Evolutionary conservation across 2,329 filamentous ascomycete genomes (phyloP).

Genomic region (Talaromyces marneffei): DNA sequence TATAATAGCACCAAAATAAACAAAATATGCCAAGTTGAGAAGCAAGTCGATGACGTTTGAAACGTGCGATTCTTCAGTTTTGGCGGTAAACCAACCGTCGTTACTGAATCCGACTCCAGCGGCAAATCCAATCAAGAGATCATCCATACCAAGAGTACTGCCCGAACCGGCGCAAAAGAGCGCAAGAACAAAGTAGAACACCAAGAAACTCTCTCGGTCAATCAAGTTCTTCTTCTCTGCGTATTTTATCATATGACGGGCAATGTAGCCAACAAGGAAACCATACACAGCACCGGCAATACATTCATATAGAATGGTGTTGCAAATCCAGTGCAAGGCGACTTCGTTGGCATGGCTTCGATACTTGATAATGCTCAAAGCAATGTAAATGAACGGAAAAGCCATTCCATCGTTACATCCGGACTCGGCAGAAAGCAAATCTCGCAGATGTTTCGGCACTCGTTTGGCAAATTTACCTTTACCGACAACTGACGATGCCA

Average conservation of each 20-base stretch:
- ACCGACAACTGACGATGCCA: conserved; percentile 95
- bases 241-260: conserved; percentile 80
- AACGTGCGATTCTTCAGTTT: conserved; percentile 96
- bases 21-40: conserved; percentile 96
- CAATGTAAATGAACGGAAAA: conserved; percentile 93
- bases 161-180: conserved; percentile 94
- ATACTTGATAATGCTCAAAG: conserved; percentile 83
- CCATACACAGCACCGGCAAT: conserved; percentile 86
- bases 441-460: conserved; percentile 93
- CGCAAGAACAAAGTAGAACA: conserved; percentile 96
- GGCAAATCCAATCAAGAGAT: conserved; percentile 88
- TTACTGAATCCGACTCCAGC: conserved; percentile 98
- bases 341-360: conserved; percentile 62
- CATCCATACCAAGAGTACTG: conserved; percentile 83
- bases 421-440: conserved; percentile 90
- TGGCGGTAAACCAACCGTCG: conserved; percentile 96
- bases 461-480: conserved; percentile 98
- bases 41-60: conserved; percentile 98
- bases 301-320: conserved; percentile 91
- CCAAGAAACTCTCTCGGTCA: conserved; percentile 92
- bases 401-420: conserved; percentile 99
- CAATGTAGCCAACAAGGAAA: conserved; percentile 80
- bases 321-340: conserved; percentile 79
- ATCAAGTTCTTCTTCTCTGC: conserved; percentile 82
- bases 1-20: conserved; percentile 95